Base-by-base conservation (phyloP, 2,329 filamentous ascomycete species). In the Colletotrichum spinosum region DNA sequence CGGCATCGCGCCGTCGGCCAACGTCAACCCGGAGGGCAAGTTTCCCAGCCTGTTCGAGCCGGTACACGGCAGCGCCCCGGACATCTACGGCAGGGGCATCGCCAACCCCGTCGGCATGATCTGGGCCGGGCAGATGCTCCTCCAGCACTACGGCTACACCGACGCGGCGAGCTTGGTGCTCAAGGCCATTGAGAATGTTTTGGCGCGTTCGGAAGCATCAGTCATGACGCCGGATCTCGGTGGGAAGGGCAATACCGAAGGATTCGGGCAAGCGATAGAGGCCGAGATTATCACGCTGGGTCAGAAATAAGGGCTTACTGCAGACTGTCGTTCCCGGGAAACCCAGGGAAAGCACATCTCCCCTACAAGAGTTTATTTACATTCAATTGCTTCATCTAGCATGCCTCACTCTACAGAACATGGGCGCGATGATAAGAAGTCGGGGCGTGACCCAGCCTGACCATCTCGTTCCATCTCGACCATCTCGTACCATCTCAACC, bases 51-150 rank as follows among this genome's bases (percentile, higher is more conserved):
- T 88, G 84, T 89, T 88, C 67, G 86, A 88, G 77, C 91, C 91
- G 4, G 92, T 93, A 59, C 91, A 93, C 74, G 91, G 90, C 80
- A 86, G 73, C 56, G 91, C 91, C 2, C 91, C 91, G 10, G 91
- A 93, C 70, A 93, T 93, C 69, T 87, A 88, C 8, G 91, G 91
- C 61, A 85, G 91, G 74, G 88, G 88, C 44, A 83, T 92, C 46
- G 90, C 91, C 58, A 93, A 93, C 78, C 91, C 91, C 0, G 84
- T 93, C 39, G 91, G 90, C 1, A 88, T 89, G 70, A 88, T 93
- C 38, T 82, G 93, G 44, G 92, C 89, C 54, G 78, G 92, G 34
- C 89, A 89, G 60, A 91, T 93, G 90, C 86, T 93, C 83, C 81
- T 93, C 68, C 88, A 91, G 72, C 93, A 93, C 78, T 92, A 55